phyloP scores from a whole-genome alignment of 768 basidiomycete species.

The Leucogyrophana mollusca region DNA sequence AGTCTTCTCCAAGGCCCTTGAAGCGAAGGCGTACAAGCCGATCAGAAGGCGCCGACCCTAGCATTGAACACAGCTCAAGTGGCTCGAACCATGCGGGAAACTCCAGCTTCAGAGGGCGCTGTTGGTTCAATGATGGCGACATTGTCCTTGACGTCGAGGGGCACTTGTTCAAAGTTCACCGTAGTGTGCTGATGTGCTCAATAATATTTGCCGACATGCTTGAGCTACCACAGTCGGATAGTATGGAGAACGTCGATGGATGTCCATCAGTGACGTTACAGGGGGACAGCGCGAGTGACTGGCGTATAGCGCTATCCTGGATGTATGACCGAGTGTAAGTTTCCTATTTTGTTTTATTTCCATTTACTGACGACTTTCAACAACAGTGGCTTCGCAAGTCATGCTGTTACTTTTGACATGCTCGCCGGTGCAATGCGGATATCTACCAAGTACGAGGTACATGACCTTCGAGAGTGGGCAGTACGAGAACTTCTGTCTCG shows the following conservation, averaged over 20 bases:
- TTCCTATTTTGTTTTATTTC: background rate
- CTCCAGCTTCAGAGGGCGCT: background rate
- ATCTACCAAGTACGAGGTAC: slow-evolving; percentile 37
- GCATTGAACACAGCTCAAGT: background rate
- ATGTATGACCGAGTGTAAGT: slow-evolving; percentile 34
- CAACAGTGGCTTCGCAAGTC: slow-evolving; percentile 22
- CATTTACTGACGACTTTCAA: background rate
- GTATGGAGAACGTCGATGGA: slow-evolving; percentile 28
- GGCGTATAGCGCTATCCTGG: slow-evolving; percentile 28
- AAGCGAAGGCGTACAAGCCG: slow-evolving; percentile 9
- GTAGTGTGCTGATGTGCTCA: slow-evolving; percentile 15
- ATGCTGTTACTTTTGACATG: slow-evolving; percentile 20
- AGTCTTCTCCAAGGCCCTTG: slow-evolving; percentile 2
- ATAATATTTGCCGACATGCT: slow-evolving; percentile 36
- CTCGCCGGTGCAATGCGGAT: slow-evolving; percentile 29
- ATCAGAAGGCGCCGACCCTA: no score
- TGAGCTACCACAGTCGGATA: slow-evolving; percentile 29
- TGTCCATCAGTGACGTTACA: slow-evolving; percentile 29
- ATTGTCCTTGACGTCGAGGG: slow-evolving; percentile 27
- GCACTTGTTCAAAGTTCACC: slow-evolving; percentile 27
- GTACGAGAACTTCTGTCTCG: slow-evolving; percentile 18
- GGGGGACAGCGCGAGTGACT: slow-evolving; percentile 25
- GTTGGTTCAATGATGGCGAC: slow-evolving; percentile 36
- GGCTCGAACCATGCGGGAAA: background rate
- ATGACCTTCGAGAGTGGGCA: slow-evolving; percentile 24